Percentiles rank a stretch among this genome's conserved stretches.
Evolutionary conservation across 192 early-diverging fungal species (phyloP).

Genomic region (Podila epicladia): DNA sequence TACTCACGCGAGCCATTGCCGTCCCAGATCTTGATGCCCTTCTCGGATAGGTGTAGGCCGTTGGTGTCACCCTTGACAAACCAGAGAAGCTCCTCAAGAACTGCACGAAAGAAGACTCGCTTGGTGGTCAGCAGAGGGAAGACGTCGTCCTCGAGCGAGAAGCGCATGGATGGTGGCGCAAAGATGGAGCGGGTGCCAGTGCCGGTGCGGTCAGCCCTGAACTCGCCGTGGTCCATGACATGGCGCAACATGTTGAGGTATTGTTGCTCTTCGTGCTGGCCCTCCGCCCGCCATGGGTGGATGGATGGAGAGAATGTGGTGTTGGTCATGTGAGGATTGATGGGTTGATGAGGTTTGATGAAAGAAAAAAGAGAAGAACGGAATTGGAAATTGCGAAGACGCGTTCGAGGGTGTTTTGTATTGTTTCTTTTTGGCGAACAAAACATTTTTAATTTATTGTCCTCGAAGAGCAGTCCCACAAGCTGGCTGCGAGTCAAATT

Average conservation of each 20-base stretch:
- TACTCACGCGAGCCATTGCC: constrained; percentile 92
- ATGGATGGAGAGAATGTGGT: constrained; percentile 39
- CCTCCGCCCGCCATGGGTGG: constrained; percentile 30
- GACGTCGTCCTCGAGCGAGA: constrained; percentile 74
- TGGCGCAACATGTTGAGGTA: constrained; percentile 81
- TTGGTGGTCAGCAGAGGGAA: constrained; percentile 97
- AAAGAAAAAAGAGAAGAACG: neutral
- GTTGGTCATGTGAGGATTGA: constrained; percentile 18
- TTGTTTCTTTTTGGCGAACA: neutral
- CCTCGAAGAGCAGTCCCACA: neutral
- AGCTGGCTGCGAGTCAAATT: neutral
- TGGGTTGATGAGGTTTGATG: neutral
- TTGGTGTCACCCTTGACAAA: constrained; percentile 94
- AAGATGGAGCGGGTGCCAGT: constrained; percentile 85
- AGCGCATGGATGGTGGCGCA: constrained; percentile 90
- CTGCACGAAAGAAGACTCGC: constrained; percentile 89
- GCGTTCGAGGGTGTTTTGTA: too few relatives aligned
- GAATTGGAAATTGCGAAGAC: too few relatives aligned
- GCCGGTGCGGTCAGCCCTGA: constrained; percentile 89
- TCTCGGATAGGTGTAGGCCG: constrained; percentile 75
- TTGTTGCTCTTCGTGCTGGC: constrained; percentile 84
- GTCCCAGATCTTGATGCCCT: constrained; percentile 85
- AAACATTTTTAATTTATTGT: neutral
- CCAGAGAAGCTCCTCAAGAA: constrained; percentile 96
- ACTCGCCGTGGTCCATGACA: constrained; percentile 79